Conservation (phyloP, 2,329 filamentous ascomycete species). For the Pseudocercospora eumusae region DNA sequence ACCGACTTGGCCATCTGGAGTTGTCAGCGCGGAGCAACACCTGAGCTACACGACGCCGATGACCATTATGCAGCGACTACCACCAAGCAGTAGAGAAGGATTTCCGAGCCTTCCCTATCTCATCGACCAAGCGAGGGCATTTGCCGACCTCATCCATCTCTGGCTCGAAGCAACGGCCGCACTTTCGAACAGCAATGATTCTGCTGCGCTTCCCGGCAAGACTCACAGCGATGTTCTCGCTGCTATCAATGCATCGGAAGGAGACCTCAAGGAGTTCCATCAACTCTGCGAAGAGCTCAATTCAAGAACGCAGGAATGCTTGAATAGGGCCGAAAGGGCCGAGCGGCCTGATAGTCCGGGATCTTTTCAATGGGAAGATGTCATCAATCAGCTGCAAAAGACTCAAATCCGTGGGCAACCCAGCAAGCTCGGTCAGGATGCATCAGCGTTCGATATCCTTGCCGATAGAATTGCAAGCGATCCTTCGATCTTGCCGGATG, state of each 20-base stretch:
- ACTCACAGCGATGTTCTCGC: constrained; percentile 39
- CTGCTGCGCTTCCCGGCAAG: constrained; percentile 25
- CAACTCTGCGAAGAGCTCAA: constrained; percentile 51
- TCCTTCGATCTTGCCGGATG: constrained; percentile 33
- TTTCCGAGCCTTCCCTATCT: constrained; percentile 92
- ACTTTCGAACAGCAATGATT: constrained; percentile 24
- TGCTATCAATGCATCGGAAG: constrained; percentile 41
- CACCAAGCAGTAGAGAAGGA: constrained; percentile 79
- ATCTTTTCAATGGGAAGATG: constrained; percentile 55
- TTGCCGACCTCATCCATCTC: constrained; percentile 77
- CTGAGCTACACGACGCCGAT: constrained; percentile 79
- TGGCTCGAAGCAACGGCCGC: constrained; percentile 64
- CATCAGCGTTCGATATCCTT: constrained; percentile 28
- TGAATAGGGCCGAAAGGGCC: constrained; percentile 55
- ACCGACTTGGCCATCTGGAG: constrained; percentile 32
- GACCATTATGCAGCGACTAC: constrained; percentile 81
- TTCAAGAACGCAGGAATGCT: constrained; percentile 52
- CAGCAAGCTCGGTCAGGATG: constrained; percentile 27
- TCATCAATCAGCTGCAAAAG: constrained; percentile 49
- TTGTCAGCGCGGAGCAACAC: constrained; percentile 38
- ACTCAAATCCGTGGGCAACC: constrained; percentile 31
- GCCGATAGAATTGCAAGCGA: constrained; percentile 36
- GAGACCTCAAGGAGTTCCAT: constrained; percentile 53
- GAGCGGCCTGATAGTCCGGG: constrained; percentile 53
- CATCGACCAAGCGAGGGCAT: constrained; percentile 83